Base-by-base conservation (phyloP, 192 early-diverging fungal species). In the Powellomyces hirtus region DNA sequence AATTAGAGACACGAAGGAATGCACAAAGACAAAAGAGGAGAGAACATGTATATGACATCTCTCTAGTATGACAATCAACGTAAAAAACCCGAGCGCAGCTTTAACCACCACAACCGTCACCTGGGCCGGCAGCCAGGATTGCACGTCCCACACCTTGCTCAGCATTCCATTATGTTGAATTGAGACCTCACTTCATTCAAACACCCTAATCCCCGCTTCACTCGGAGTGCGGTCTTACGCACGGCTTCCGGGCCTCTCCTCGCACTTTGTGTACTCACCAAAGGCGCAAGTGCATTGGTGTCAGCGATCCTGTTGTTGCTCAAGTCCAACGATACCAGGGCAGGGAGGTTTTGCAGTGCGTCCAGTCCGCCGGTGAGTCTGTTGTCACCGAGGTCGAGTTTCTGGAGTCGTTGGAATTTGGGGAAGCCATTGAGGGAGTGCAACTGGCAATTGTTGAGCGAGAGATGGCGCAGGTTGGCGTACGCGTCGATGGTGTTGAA, bases 321-420 rank as follows among this genome's bases (percentile, higher is more conserved):
- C 51, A 67, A 22, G 38, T 67, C 65, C 16, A 67, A 8, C 11
- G 37, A 57, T 22, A 20, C 20, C 7, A 67, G 38, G 27, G 24
- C 44, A 29, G 65, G 51, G 13, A 58, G 52, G 6, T 13, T 35
- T 3, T 20, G 16, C 26, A 67, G 27, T n/a, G 65, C 11, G 11
- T 55, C 53, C 22, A 67, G 38, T 18, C 50, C 65, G 55, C 52
- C 52, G 26, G 52, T 30, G 29, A 67, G 36, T 22, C 38, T 58
- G 53, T 67, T 67, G 26, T 67, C 65, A 13, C 65, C 65, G 8
- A 67, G 53, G 50, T 67, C 65, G 11, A 67, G 65, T n/a, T 56
- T n/a, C 34, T 11, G 18, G n/a, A 64, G 46, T 14, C 44, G 16
- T 16, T n/a, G 31, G 27, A 67, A 35, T 11, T 22, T 27, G 16